Evolutionary conservation across 2,329 filamentous ascomycete species (phyloP), one percentile per base, ranked within the genome.

Genomic region (Xylariales sp.): DNA sequence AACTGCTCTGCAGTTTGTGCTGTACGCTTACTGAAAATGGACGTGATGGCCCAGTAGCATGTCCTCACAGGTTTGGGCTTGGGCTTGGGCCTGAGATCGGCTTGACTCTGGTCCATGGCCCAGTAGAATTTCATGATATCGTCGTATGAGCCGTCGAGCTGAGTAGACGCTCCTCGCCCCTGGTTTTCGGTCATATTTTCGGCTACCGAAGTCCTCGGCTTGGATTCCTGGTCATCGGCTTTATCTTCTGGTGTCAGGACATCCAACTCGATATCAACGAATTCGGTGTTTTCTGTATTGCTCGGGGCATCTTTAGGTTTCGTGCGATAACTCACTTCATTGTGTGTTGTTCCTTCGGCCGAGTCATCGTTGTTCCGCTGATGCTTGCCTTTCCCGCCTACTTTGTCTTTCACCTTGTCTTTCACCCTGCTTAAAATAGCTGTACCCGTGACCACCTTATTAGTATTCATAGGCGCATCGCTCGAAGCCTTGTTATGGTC

Each of bases 21-120:
- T 28, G 16, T 48, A 7, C 56, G 65, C 23, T 6, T 36, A 43
- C 54, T 28, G 8, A 67, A 9, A 14, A 67, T 23, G n/a, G 64
- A 16, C 3, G 30, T n/a, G 3, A 64, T 23, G 2, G 32, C 14
- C 41, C 48, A 53, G 34, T 43, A 39, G 5, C 48, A 50, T 16
- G 50, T 36, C 30, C 45, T 52, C 7, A n/a, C 2, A 5, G 30
- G 23, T n/a, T 55, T 48, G 9, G 2, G 10, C 28, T 43, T 39
- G 8, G 8, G 8, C 39, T 41, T 3, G 9, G 30, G 18, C 23
- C 49, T 46, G 12, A 3, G 14, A 28, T 43, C 41, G 16, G 36
- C 32, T 23, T 39, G 34, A 2, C 18, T 28, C 9, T 48, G 30
- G 2, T 54, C 41, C 14, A 55, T 7, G 5, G 50, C 32, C 62